phyloP scores from a whole-genome alignment of 2,329 filamentous ascomycete genomes.

The Dothideomycetes sp. region DNA sequence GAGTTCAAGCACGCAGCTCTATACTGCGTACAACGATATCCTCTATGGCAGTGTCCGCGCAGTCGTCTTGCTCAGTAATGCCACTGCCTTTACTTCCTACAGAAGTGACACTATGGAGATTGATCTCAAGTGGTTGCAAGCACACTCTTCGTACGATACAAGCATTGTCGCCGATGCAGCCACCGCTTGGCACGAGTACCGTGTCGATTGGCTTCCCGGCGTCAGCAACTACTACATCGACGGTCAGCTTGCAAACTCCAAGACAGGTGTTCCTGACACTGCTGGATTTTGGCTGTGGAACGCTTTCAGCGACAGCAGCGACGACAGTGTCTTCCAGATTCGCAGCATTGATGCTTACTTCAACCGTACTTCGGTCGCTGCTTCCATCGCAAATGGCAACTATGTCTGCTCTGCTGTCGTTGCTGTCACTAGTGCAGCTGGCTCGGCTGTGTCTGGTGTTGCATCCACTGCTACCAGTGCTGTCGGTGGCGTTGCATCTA shows the following conservation, averaged over 20 bases:
- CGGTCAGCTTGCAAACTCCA: conserved; percentile 47
- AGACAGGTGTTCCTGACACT: conserved; percentile 41
- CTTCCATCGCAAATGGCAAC: not conserved
- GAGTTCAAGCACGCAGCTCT: conserved; percentile 46
- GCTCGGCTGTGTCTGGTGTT: not conserved
- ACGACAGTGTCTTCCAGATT: conserved; percentile 55
- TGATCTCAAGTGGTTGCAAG: conserved; percentile 47
- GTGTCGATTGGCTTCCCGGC: conserved; percentile 61
- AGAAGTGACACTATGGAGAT: conserved; percentile 13
- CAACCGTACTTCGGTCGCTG: conserved; percentile 7
- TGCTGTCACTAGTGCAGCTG: not conserved
- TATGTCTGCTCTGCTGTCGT: conserved; percentile 1
- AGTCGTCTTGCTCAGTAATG: conserved; percentile 57
- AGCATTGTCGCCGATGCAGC: conserved; percentile 50
- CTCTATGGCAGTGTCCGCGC: conserved; percentile 62
- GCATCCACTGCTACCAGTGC: not conserved
- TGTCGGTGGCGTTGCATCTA: not conserved
- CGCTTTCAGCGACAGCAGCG: conserved; percentile 57
- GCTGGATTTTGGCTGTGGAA: conserved; percentile 60
- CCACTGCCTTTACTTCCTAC: conserved; percentile 62
- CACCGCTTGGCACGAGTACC: conserved; percentile 69
- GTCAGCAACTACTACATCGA: conserved; percentile 63
- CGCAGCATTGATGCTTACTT: conserved; percentile 63
- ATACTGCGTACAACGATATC: conserved; percentile 51
- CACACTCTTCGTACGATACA: conserved; percentile 52